Evolutionary conservation across 2,329 filamentous ascomycete species (phyloP), one percentile per base, ranked within the genome.

Genomic region (Colletotrichum caudatum): DNA sequence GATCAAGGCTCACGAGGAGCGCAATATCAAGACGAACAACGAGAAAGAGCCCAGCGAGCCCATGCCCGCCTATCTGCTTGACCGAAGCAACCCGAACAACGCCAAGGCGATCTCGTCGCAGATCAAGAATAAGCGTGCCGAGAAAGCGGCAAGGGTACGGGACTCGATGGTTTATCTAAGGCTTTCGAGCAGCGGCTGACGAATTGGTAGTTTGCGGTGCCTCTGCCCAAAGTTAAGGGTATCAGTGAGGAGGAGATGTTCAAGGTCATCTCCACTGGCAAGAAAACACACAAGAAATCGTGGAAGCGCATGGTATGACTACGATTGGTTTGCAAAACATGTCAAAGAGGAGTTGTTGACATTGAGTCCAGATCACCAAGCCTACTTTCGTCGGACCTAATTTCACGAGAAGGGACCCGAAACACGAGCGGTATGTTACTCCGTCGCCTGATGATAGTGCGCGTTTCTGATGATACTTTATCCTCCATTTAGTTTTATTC

Each of bases 191-290:
- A 26, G 26, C 14, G 16, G 44, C 65, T 69, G 39, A 72, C 41
- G 33, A 35, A 7, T 1, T 16, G 29, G 18, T 44, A 95, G 80
- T 98, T 98, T 81, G 89, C 89, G 41, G 96, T 98, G 50, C 96
- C 96, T 1, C 82, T 99, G 78, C 96, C 96, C 46, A 98, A 97
- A 33, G 58, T 68, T 1, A 46, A 59, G 3, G 66, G 94, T 74
- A 98, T 98, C 77, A 91, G 90, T 76, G 95, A 98, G 85, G 94
- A 97, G 87, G 95, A 97, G 85, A 95, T 98, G 92, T 98, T 98
- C 87, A 95, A 94, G 84, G 95, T 97, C 18, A 91, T 98, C 78
- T 94, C 94, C 85, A 98, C 95, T 41, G 95, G 96, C 77, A 97
- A 97, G 89, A 98, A 97, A 88, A 94, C 92, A 2, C 87, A 91